These are phyloP conservation scores for Geotrichum aggregatum DNA, from an alignment of 1,139 yeast species.

Conservation along the genomic window DNA sequence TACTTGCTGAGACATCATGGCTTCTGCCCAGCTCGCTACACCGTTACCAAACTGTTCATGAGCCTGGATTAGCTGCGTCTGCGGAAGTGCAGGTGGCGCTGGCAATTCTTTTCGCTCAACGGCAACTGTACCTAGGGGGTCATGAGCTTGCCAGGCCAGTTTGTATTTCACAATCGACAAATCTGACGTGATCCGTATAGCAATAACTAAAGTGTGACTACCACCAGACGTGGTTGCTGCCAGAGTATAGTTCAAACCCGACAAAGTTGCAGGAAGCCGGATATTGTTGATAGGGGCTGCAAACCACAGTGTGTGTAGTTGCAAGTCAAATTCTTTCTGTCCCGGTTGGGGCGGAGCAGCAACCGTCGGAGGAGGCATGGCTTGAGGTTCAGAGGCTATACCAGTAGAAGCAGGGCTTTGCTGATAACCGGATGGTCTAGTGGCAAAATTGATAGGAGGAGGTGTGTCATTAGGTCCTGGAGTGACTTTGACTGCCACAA, in stretches of 20 bases:
- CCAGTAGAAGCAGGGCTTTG: conserved; percentile 19
- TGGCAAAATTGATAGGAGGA: conserved; percentile 30
- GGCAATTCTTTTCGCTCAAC: conserved; percentile 46
- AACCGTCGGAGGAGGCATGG: conserved; percentile 17
- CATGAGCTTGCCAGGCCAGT: conserved; percentile 44
- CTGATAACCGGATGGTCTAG: conserved; percentile 28
- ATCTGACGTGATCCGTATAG: conserved; percentile 47
- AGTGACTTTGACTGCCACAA: conserved; percentile 5
- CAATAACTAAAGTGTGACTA: conserved; percentile 27
- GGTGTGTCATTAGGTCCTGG: conserved; percentile 23
- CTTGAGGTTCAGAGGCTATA: conserved; percentile 8
- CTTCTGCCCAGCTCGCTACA: conserved; percentile 63
- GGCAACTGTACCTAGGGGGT: conserved; percentile 33
- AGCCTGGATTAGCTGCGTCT: conserved; percentile 38
- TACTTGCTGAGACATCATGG: conserved; percentile 51
- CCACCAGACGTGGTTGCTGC: conserved; percentile 23
- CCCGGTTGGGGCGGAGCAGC: conserved; percentile 20
- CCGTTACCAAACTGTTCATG: conserved; percentile 40
- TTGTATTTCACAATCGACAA: conserved; percentile 47
- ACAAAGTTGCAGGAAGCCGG: conserved; percentile 31
- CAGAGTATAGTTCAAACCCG: conserved; percentile 26
- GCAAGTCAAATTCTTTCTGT: conserved; percentile 28
- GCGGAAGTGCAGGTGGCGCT: conserved; percentile 49
- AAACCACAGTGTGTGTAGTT: conserved; percentile 32
- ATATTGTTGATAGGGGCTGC: conserved; percentile 26